Percentiles rank a stretch among this genome's conserved stretches.
These are phyloP conservation scores for Solanum lignicaule DNA, from an alignment of 257 asterid species.

Conservation along the genomic window DNA sequence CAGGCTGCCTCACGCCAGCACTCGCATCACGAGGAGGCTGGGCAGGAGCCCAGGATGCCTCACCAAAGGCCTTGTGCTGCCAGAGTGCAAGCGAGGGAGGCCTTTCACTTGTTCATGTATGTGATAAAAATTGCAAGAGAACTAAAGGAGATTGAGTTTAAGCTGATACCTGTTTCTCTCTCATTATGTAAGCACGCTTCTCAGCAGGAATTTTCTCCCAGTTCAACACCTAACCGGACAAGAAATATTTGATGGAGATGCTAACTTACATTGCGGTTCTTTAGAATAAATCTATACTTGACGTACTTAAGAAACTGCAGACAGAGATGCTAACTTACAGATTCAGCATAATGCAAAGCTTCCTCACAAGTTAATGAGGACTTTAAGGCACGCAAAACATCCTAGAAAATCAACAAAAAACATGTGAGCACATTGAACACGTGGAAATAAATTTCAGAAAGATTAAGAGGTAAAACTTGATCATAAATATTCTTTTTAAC, in stretches of 20 bases:
- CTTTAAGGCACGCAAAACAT: constrained; percentile 65
- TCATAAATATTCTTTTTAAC: neutral
- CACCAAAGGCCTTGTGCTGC: neutral
- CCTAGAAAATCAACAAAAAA: constrained; percentile 34
- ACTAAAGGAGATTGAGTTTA: neutral
- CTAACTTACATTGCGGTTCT: neutral
- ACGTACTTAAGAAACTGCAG: neutral
- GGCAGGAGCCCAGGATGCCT: neutral
- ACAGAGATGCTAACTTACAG: constrained; percentile 41
- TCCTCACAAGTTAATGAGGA: constrained; percentile 57
- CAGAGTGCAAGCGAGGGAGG: neutral
- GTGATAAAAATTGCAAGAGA: neutral
- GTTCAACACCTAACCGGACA: constrained; percentile 42
- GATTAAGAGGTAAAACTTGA: neutral
- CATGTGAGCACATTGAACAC: neutral
- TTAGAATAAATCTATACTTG: neutral
- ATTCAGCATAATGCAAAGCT: constrained; percentile 64
- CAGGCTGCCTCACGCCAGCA: neutral
- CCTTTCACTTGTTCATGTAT: neutral
- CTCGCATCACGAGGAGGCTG: neutral
- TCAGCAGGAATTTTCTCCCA: constrained; percentile 92
- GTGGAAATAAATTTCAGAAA: neutral
- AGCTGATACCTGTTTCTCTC: constrained; percentile 71
- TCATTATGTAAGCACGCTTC: constrained; percentile 76
- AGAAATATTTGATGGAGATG: neutral